phyloP scores from a whole-genome alignment of 305 asterid genomes.

The Fraxinus paxiana region DNA sequence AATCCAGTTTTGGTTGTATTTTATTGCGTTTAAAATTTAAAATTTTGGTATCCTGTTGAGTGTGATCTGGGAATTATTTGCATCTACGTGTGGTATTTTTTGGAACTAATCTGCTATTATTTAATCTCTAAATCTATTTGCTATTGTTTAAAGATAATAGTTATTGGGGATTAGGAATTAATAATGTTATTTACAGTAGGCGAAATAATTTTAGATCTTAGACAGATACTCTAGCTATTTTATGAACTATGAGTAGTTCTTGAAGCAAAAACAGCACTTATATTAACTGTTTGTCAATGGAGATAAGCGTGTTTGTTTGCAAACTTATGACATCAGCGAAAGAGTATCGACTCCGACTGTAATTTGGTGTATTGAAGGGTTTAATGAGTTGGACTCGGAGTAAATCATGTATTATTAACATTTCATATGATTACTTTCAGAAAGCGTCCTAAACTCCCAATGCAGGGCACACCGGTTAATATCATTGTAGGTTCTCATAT shows the following conservation, averaged over 20 bases:
- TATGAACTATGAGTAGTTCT: not conserved
- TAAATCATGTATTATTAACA: not conserved
- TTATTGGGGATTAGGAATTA: not conserved
- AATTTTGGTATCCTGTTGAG: not conserved
- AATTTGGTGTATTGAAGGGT: not conserved
- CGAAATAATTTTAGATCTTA: not conserved
- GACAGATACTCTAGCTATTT: not conserved
- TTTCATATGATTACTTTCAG: not conserved
- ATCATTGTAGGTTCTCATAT: conserved; percentile 73
- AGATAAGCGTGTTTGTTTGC: not conserved
- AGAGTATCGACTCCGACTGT: not conserved
- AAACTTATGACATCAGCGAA: not conserved
- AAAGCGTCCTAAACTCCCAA: conserved; percentile 14
- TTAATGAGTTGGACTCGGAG: not conserved
- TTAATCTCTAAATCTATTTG: not conserved
- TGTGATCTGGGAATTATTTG: not conserved
- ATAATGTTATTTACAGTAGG: not conserved
- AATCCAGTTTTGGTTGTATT: conserved; percentile 10
- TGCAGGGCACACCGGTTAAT: conserved; percentile 67
- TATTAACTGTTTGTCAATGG: not conserved
- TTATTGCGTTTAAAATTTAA: not conserved
- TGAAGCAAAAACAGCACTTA: not conserved
- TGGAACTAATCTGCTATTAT: not conserved
- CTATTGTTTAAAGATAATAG: not conserved
- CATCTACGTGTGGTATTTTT: not conserved